Base-by-base conservation (phyloP, 2,329 filamentous ascomycete species). In the Botrytis byssoidea region DNA sequence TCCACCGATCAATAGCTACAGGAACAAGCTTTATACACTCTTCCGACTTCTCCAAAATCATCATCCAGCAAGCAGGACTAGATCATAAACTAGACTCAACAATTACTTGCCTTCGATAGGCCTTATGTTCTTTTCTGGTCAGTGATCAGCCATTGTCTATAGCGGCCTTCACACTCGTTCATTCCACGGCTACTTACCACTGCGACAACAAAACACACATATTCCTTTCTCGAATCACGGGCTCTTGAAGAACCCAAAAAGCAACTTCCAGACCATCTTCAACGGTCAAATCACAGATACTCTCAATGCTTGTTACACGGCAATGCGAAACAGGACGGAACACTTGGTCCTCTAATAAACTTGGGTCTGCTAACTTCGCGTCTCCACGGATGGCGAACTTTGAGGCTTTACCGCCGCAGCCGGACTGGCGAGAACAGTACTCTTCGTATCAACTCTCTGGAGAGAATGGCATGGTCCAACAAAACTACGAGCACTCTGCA, bases 341-440 rank as follows among this genome's bases (percentile, higher is more conserved):
- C 74, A 80, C 79, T 80, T 82, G 81, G 81, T 79, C 80, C 79
- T 79, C 80, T 77, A 81, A 78, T 73, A 82, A 82, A 78, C 79
- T 82, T 74, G 80, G 80, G 74, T 78, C 77, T 70, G 77, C 79
- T 73, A 79, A 79, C 76, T 74, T 78, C 67, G 77, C 77, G 72
- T 81, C 80, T 78, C 78, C 80, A 78, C 81, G 81, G 76, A 82
- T 82, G 81, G 81, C 81, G 80, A 82, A 81, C 79, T 80, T 81
- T 75, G 81, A 81, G 42, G 76, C 78, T 76, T 75, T 81, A 71
- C 65, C 78, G 69, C 76, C 79, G 76, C 81, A 81, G 79, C 78
- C 79, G 76, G 80, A 81, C 77, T 82, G 81, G 81, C 80, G 79
- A 76, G 80, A 81, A 78, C 80, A 81, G 75, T 82, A 81, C 74